Base-by-base conservation (phyloP, 805 yeast genomes). In the Pachysolen tannophilus region DNA sequence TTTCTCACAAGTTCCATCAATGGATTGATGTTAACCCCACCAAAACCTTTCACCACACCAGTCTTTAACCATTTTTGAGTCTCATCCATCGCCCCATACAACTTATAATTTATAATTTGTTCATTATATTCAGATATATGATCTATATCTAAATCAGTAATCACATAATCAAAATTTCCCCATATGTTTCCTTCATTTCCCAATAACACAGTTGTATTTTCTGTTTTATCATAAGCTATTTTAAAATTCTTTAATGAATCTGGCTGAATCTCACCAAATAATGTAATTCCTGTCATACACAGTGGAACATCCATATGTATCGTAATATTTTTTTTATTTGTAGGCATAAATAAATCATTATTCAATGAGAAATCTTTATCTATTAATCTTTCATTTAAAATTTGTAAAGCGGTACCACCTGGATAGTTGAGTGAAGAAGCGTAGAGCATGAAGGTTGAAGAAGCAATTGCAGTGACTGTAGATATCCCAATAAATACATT, bases 211-310 rank as follows among this genome's bases (percentile, higher is more conserved):
- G 43, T 47, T 3, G 42, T 42, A 32, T 67, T 61, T 50, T 90
- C 97, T 1, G 92, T 73, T 50, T 81, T 86, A 55, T 90, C 96
- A 50, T 85, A 90, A n/a, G 39, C 42, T 28, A 69, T 50, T 26
- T 50, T 49, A 20, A 49, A 31, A 5, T 43, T 32, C 7, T 38
- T 33, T 27, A 56, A 46, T 3, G 28, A 16, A 3, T 46, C 53
- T 10, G 42, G 42, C 32, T 72, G 67, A 4, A 82, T 44, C 49
- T 87, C 80, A 0, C 79, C 79, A 58, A 90, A 90, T 34, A 74
- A 64, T 3, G 88, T 72, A 4, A 78, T 79, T 7, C 97, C 97
- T 1, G 90, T 76, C 92, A 85, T 86, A 48, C 95, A 84, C 0
- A 90, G 69, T 0, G 82, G 73, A 3, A 80, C 78, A 47, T 83